Conservation (phyloP, 2,329 filamentous ascomycete species). For the Calonectria pseudoturangicola region DNA sequence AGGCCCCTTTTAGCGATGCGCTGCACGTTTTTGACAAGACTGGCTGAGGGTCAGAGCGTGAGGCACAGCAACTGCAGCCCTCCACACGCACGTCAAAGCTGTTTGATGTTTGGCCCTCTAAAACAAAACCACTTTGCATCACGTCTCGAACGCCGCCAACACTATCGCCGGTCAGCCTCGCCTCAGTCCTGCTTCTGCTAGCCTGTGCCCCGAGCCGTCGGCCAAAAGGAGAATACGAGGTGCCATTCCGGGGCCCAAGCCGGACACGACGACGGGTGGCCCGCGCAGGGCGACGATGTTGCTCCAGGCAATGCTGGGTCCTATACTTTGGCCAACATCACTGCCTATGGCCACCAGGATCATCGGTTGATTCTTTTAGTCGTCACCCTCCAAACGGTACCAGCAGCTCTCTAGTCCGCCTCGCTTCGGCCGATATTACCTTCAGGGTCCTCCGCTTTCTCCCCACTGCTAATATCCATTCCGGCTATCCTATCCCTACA, state of each 20-base stretch:
- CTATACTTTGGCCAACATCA: constrained; percentile 8
- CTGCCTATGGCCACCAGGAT: not conserved
- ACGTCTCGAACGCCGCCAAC: not conserved
- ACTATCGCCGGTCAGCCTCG: not conserved
- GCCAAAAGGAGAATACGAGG: constrained; percentile 20
- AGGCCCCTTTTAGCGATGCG: constrained; percentile 25
- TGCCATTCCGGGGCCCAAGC: not conserved
- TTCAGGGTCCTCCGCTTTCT: constrained; percentile 10
- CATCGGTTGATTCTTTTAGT: constrained; percentile 5
- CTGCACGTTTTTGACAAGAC: constrained; percentile 22
- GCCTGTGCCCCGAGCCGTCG: too few relatives aligned
- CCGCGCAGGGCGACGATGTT: constrained; percentile 6
- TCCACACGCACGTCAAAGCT: constrained; percentile 16
- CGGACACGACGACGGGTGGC: constrained; percentile 11
- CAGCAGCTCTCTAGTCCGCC: constrained; percentile 24
- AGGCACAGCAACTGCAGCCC: constrained; percentile 32
- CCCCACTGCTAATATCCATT: constrained; percentile 24
- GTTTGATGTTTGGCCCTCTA: constrained; percentile 34
- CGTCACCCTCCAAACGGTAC: constrained; percentile 2
- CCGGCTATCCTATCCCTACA: constrained; percentile 5
- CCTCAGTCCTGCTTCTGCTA: not conserved
- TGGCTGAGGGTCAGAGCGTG: constrained; percentile 16
- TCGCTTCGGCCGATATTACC: constrained; percentile 28
- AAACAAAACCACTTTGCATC: constrained; percentile 32
- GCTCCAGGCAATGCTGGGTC: not conserved